A percentile compares a stretch with the other conserved stretches of the same genome.
phyloP scores from a whole-genome alignment of 371 early-diverging fungal genomes.

The Haplosporangium sp. region DNA sequence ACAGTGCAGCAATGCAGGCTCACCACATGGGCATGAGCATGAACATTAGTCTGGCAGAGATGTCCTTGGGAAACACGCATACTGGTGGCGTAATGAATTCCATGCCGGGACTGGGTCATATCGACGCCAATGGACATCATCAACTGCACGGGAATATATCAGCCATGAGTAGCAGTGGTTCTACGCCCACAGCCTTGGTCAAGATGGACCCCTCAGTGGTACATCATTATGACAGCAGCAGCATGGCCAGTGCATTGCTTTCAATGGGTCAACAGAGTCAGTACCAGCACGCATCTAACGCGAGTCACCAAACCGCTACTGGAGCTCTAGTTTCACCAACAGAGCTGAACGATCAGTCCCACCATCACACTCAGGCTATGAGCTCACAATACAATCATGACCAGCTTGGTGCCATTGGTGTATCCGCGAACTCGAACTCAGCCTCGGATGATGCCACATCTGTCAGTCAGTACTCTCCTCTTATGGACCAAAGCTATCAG shows the following conservation, averaged over 20 bases:
- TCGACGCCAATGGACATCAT: conserved; percentile 13
- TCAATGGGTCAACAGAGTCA: conserved; percentile 16
- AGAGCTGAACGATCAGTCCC: background rate
- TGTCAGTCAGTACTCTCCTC: conserved; percentile 24
- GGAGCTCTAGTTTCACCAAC: conserved; percentile 1
- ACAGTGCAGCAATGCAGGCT: conserved; percentile 30
- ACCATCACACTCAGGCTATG: background rate
- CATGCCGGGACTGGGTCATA: conserved; percentile 23
- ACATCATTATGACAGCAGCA: conserved; percentile 15
- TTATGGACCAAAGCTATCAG: conserved; percentile 25
- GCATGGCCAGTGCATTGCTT: conserved; percentile 11
- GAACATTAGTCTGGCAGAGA: conserved; percentile 29
- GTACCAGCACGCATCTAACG: conserved; percentile 4
- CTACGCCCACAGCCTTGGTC: conserved; percentile 31
- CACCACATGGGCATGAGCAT: conserved; percentile 39
- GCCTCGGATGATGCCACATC: background rate
- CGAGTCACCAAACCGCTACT: background rate
- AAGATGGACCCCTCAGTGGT: conserved; percentile 37
- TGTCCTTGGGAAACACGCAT: conserved; percentile 31
- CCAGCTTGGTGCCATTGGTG: conserved; percentile 15
- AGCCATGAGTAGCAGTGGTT: conserved; percentile 30
- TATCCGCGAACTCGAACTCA: background rate
- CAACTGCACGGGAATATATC: conserved; percentile 14
- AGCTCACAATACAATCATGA: conserved; percentile 23
- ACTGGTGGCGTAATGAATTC: conserved; percentile 6